These are phyloP conservation scores for Trichophaea hybrida DNA, from an alignment of 2,329 filamentous ascomycete species.

Conservation along the genomic window DNA sequence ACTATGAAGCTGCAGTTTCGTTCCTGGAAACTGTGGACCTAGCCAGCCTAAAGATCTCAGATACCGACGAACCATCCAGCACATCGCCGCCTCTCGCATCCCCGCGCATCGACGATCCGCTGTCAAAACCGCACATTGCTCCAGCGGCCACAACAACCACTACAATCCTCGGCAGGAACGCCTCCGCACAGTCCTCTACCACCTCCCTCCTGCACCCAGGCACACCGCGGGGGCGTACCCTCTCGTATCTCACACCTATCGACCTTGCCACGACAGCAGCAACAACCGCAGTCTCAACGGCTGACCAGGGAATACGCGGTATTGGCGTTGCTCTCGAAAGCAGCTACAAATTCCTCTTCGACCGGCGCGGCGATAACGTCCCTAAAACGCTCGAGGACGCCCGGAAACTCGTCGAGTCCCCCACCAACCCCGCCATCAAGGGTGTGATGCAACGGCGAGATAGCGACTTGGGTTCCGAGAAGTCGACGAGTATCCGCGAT, in stretches of 20 bases:
- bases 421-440: constrained; percentile 34
- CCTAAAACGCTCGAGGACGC: constrained; percentile 91
- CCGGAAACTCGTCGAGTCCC: constrained; percentile 68
- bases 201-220: neutral
- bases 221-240: neutral
- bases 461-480: constrained; percentile 9
- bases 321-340: constrained; percentile 82
- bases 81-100: constrained; percentile 34
- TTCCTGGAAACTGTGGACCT: constrained; percentile 94
- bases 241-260: constrained; percentile 19
- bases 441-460: constrained; percentile 2
- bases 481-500: constrained; percentile 8
- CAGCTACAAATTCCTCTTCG: constrained; percentile 86
- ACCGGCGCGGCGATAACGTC: constrained; percentile 53
- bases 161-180: neutral
- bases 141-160: neutral
- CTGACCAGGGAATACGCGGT: constrained; percentile 81
- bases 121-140: neutral
- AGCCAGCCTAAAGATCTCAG: constrained; percentile 48
- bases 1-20: constrained; percentile 83
- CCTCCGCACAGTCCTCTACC: neutral
- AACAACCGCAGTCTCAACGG: constrained; percentile 47
- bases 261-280: constrained; percentile 26
- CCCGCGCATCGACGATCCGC: neutral
- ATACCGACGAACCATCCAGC: constrained; percentile 64